phyloP scores from a whole-genome alignment of 2,329 filamentous ascomycete genomes.

The Rosellinia necatrix region DNA sequence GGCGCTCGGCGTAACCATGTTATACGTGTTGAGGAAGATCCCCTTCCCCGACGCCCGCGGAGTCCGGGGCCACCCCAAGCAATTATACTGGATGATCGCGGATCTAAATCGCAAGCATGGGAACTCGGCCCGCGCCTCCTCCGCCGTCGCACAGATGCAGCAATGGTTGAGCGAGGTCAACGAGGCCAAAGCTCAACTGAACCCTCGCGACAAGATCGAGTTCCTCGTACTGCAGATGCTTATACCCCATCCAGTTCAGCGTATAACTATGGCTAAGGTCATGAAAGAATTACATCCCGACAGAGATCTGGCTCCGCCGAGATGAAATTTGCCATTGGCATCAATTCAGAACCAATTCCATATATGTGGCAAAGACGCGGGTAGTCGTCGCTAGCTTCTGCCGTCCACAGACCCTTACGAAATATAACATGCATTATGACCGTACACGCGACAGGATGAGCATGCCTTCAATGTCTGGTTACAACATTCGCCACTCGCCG shows the following conservation, averaged over 20 bases:
- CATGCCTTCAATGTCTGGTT: background rate
- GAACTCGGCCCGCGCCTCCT: constrained; percentile 30
- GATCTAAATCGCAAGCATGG: constrained; percentile 53
- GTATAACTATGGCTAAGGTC: constrained; percentile 60
- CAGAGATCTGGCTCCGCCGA: constrained; percentile 2
- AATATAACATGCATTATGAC: background rate
- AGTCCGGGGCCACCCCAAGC: constrained; percentile 51
- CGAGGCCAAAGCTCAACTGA: constrained; percentile 52
- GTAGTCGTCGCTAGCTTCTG: background rate
- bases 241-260: constrained; percentile 53
- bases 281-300: constrained; percentile 48
- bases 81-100: constrained; percentile 63
- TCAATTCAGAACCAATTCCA: background rate
- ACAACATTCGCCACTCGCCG: background rate
- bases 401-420: background rate
- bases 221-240: constrained; percentile 59
- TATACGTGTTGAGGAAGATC: constrained; percentile 62
- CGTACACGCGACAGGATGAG: background rate
- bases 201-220: constrained; percentile 55
- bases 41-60: constrained; percentile 58
- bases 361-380: background rate
- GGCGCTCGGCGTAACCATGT: constrained; percentile 64
- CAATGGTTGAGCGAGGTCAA: constrained; percentile 60
- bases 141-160: constrained; percentile 58
- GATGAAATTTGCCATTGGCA: background rate